Evolutionary conservation across 805 yeast genomes (phyloP).

Genomic region (Suhomyces kilbournensis): DNA sequence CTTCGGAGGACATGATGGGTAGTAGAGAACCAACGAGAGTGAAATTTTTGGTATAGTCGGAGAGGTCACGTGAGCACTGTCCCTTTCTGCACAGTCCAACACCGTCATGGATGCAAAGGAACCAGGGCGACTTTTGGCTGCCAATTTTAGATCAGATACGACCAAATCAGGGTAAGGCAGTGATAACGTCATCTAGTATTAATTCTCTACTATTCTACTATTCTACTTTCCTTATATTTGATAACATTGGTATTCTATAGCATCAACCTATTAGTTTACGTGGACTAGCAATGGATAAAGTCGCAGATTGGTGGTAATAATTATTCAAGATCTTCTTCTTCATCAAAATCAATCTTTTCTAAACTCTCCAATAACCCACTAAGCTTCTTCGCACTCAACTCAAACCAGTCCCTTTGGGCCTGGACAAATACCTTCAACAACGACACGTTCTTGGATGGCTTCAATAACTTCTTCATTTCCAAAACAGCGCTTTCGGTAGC

Average conservation of each 20-base stretch:
- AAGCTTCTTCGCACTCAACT: slow-evolving; percentile 34
- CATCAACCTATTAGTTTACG: too few species aligned
- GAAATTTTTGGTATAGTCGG: background rate
- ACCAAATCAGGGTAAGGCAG: too few species aligned
- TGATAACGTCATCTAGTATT: too few species aligned
- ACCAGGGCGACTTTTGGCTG: too few species aligned
- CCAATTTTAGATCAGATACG: too few species aligned
- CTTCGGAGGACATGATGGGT: slow-evolving; percentile 6
- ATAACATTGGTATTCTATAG: background rate
- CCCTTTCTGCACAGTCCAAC: too few species aligned
- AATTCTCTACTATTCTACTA: too few species aligned
- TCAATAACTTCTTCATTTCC: slow-evolving; percentile 69
- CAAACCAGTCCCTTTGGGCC: slow-evolving; percentile 64
- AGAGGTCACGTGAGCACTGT: background rate
- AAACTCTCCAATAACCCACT: slow-evolving; percentile 26
- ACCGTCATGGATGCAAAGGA: too few species aligned
- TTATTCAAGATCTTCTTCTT: slow-evolving; percentile 24
- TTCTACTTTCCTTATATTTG: too few species aligned
- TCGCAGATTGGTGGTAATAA: too few species aligned
- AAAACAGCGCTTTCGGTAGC: slow-evolving; percentile 78
- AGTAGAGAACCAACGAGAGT: background rate
- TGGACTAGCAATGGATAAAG: too few species aligned
- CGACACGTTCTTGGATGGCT: slow-evolving; percentile 61
- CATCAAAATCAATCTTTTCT: slow-evolving; percentile 36
- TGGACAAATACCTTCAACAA: slow-evolving; percentile 63